Base-by-base conservation (phyloP, 306 rosid genomes). In the Prunus davidiana region DNA sequence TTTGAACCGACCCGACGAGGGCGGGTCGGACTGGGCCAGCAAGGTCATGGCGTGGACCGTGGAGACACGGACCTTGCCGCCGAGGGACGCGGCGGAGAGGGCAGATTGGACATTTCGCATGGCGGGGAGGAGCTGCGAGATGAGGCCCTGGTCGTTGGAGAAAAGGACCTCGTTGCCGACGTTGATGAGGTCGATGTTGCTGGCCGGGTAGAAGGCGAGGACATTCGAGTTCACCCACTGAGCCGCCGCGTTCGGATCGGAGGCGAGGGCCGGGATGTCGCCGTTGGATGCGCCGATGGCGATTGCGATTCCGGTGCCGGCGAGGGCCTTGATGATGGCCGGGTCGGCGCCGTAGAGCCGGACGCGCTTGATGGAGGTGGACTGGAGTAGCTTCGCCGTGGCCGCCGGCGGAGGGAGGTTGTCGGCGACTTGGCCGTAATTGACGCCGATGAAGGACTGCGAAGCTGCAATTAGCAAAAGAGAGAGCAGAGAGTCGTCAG, bases 1-100 rank as follows among this genome's bases (percentile, higher is more conserved):
- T 64, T 80, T 80, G 69, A 95, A 86, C 71, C 22, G 72, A 49
- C 97, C 99, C 50, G 96, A 82, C 0, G 99, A 95, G 0, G 99
- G 97, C 8, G 97, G 97, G 72, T 88, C 93, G 66, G 97, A 95
- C 64, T 79, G 95, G 46, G 82, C 67, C 82, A 92, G 56, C 78
- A 90, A 84, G 20, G 92, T 77, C 97, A 95, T 95, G 9, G 96
- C 84, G 72, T 95, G 97, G 5, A 95, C 99, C 2, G 97, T 84
- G 11, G 97, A 88, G 13, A 95, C 99, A 76, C 75, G 79, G 43
- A 95, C 75, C 64, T 85, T 90, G 0, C 97, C 95, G 11, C 93
- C 88, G 11, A 95, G 90, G 0, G 86, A 81, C 0, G 86, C 92
- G 3, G 86, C 19, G 66, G 24, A 65, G 22, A 95, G 77, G 67